Evolutionary conservation across 164 flowering plant species (phyloP), one percentile per base, ranked within the genome.

Genomic region (Macadamia tetraphylla): DNA sequence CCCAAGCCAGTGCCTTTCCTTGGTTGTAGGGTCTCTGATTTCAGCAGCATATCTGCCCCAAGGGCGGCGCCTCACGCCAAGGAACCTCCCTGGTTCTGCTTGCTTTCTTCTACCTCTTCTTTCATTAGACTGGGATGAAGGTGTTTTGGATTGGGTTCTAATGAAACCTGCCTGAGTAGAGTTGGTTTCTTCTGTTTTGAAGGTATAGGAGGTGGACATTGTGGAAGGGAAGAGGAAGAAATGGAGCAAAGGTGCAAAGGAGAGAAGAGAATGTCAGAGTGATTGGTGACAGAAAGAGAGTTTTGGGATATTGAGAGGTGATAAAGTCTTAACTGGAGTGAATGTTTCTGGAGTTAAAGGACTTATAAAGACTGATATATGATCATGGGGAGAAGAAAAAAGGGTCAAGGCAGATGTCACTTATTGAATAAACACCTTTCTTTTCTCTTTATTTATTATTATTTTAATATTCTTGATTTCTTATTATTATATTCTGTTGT

Each of bases 11-110:
- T 91, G 97, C 67, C 98, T 85, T 68, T 90, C 97, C 62, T 94
- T 94, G 14, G 98, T 94, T 14, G 90, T 82, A 10, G 97, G 96
- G 81, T 94, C 96, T 71, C 98, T 81, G 9, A 94, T 94, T 67
- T 94, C 97, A 3, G 96, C 98, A 6, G 97, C 98, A 69, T 94
- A 94, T 53, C 98, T 71, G 0, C 98, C 98, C 97, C 98, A 94
- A 0, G 98, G 98, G 32, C 97, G 67, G 51, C 98, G 66, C 48
- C 98, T 75, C 10, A 94, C 97, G 1, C 98, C 98, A 9, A 94
- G 88, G 68, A 88, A 94, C 80, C 93, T 79, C 32, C 98, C 96
- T 31, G 98, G 95, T 44, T 91, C 97, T 0, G 87, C 80, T 65
- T 85, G 90, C 74, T 86, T 91, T 62, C 85, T 76, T 56, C 93